phyloP scores from a whole-genome alignment of 164 flowering plant species.

The Akebia trifoliata region DNA sequence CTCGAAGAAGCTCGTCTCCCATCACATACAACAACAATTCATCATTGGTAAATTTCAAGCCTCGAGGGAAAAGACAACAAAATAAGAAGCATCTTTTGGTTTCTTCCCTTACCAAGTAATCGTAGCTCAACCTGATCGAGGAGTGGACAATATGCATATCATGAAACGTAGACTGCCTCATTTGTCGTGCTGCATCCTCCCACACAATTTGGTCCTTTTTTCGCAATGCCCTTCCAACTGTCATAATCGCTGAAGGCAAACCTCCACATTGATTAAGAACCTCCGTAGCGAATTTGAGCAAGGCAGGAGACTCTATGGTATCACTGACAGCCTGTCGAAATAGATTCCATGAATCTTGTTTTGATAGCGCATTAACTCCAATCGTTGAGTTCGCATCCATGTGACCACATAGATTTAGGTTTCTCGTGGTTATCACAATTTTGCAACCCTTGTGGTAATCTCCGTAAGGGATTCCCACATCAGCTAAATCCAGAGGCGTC shows the following conservation, averaged over 20 bases:
- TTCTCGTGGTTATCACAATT: slow-evolving; percentile 17
- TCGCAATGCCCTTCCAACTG: slow-evolving; percentile 20
- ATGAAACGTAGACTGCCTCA: slow-evolving; percentile 6
- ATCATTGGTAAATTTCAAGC: background rate
- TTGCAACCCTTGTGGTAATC: slow-evolving; percentile 15
- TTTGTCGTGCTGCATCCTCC: slow-evolving; percentile 15
- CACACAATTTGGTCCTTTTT: slow-evolving; percentile 15
- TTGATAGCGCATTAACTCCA: slow-evolving; percentile 12
- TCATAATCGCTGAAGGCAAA: slow-evolving; percentile 23
- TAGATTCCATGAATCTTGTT: slow-evolving; percentile 23
- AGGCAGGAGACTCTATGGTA: background rate
- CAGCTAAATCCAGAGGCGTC: background rate
- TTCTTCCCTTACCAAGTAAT: slow-evolving; percentile 10
- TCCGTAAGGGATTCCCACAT: slow-evolving; percentile 6
- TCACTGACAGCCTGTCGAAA: slow-evolving; percentile 16
- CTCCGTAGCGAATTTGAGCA: slow-evolving; percentile 9
- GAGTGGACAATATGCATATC: background rate
- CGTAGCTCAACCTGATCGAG: slow-evolving; percentile 19
- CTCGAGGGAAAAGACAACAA: slow-evolving; percentile 19
- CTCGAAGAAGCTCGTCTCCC: background rate
- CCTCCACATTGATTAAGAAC: slow-evolving; percentile 21
- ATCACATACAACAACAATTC: background rate
- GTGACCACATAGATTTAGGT: background rate
- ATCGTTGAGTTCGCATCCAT: slow-evolving; percentile 9
- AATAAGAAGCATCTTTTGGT: slow-evolving; percentile 18